A percentile compares a stretch with the other conserved stretches of the same genome.
Evolutionary conservation across 1,139 yeast genomes (phyloP).

Genomic region (Saccharomyces hybrid): DNA sequence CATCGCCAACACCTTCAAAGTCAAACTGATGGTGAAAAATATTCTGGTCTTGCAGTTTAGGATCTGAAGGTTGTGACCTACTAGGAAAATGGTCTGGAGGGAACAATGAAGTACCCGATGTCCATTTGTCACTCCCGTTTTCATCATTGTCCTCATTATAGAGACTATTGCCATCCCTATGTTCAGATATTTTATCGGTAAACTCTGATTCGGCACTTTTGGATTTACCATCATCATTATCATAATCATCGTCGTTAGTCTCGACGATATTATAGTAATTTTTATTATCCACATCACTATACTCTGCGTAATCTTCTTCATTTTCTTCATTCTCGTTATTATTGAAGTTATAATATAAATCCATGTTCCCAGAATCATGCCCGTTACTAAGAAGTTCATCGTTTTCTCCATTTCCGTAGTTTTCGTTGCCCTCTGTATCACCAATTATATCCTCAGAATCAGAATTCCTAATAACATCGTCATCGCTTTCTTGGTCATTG

Average conservation of each 20-base stretch:
- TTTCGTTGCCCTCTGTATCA: slow-evolving; percentile 19
- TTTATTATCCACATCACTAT: slow-evolving; percentile 12
- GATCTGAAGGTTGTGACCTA: slow-evolving; percentile 12
- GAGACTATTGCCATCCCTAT: background rate
- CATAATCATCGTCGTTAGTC: slow-evolving; percentile 13
- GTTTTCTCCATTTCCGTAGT: slow-evolving; percentile 7
- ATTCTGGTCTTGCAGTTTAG: slow-evolving; percentile 13
- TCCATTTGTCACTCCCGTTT: slow-evolving; percentile 7
- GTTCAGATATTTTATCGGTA: background rate
- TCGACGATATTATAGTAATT: slow-evolving; percentile 15
- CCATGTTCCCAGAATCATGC: slow-evolving; percentile 21
- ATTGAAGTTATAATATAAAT: slow-evolving; percentile 11
- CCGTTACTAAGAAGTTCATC: slow-evolving; percentile 16
- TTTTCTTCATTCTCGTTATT: slow-evolving; percentile 16
- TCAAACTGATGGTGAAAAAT: slow-evolving; percentile 21
- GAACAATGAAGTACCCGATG: slow-evolving; percentile 10
- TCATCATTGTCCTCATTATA: slow-evolving; percentile 1
- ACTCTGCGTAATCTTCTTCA: slow-evolving; percentile 13
- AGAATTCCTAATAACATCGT: slow-evolving; percentile 27
- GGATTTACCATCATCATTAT: slow-evolving; percentile 18
- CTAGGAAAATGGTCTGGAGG: slow-evolving; percentile 11
- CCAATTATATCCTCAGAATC: slow-evolving; percentile 21
- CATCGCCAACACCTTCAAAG: slow-evolving; percentile 15
- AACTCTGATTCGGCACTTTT: background rate
- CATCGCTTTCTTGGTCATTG: slow-evolving; percentile 25